phyloP scores from a whole-genome alignment of 768 basidiomycete species.

The Agrocybe pediades region DNA sequence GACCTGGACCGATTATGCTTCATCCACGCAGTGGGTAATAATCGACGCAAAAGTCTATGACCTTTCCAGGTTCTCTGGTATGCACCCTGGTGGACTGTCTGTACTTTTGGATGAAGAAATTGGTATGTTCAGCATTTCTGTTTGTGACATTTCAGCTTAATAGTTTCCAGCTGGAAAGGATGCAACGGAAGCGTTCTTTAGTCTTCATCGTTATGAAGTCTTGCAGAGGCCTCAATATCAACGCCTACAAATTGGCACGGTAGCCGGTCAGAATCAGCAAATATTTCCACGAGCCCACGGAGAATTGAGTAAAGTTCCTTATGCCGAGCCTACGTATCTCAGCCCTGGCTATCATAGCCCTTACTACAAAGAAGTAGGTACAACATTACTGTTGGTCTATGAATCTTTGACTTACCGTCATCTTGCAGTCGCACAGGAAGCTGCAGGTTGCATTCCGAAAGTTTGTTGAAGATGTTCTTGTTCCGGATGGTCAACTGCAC shows the following conservation, averaged over 20 bases:
- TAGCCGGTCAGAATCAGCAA: constrained; percentile 61
- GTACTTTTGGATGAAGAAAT: constrained; percentile 78
- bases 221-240: constrained; percentile 73
- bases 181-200: constrained; percentile 85
- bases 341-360: constrained; percentile 66
- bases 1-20: neutral
- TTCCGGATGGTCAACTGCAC: constrained; percentile 55
- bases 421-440: constrained; percentile 48
- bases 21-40: constrained; percentile 69
- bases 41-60: constrained; percentile 86
- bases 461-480: constrained; percentile 70
- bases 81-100: constrained; percentile 82
- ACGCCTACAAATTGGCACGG: constrained; percentile 71
- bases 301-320: constrained; percentile 74
- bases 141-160: neutral
- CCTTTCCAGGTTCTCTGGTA: constrained; percentile 70
- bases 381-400: constrained; percentile 13
- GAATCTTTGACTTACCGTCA: constrained; percentile 30
- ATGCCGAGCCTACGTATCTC: constrained; percentile 88
- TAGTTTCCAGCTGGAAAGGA: constrained; percentile 71
- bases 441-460: constrained; percentile 63
- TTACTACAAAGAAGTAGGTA: constrained; percentile 69
- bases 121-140: constrained; percentile 40
- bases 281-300: constrained; percentile 56
- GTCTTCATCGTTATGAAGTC: constrained; percentile 86